These are phyloP conservation scores for Mycena floridula DNA, from an alignment of 768 basidiomycete species.

Conservation along the genomic window DNA sequence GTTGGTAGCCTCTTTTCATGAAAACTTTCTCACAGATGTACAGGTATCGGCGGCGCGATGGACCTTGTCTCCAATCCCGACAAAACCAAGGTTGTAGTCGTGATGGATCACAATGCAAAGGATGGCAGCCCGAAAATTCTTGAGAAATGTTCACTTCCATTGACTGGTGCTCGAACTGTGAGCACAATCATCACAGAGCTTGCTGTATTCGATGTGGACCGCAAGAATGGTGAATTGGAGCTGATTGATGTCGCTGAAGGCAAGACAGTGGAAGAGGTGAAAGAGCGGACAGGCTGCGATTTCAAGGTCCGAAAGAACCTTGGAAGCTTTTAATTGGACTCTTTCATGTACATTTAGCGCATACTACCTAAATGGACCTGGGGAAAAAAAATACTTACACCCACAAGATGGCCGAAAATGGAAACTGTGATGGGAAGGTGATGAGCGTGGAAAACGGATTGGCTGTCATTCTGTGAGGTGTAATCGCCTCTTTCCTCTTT, in stretches of 20 bases:
- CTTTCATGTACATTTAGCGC: too few relatives aligned
- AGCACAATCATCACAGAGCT: conserved; percentile 93
- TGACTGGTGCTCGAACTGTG: conserved; percentile 84
- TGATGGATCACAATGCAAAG: conserved; percentile 89
- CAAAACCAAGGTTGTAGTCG: conserved; percentile 85
- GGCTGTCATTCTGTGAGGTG: too few relatives aligned
- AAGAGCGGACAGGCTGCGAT: conserved; percentile 79
- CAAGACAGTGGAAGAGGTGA: conserved; percentile 76
- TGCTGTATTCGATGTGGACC: conserved; percentile 85
- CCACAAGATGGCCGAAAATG: too few relatives aligned
- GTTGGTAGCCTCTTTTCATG: conserved; percentile 22
- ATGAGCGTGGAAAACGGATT: too few relatives aligned
- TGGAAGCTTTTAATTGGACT: conserved; percentile 38
- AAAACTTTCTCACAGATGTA: not conserved
- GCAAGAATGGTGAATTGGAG: conserved; percentile 61
- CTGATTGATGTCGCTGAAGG: conserved; percentile 84
- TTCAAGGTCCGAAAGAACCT: conserved; percentile 58
- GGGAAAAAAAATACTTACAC: too few relatives aligned
- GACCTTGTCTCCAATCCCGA: conserved; percentile 95
- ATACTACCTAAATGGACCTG: too few relatives aligned
- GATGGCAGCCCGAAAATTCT: conserved; percentile 88
- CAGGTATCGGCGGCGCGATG: conserved; percentile 95
- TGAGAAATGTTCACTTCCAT: conserved; percentile 71
- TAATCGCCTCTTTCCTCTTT: too few relatives aligned
- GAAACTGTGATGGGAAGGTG: too few relatives aligned